A percentile compares a stretch with the other conserved stretches of the same genome.
These are phyloP conservation scores for Zangia roseola DNA, from an alignment of 768 basidiomycete species.

Conservation along the genomic window DNA sequence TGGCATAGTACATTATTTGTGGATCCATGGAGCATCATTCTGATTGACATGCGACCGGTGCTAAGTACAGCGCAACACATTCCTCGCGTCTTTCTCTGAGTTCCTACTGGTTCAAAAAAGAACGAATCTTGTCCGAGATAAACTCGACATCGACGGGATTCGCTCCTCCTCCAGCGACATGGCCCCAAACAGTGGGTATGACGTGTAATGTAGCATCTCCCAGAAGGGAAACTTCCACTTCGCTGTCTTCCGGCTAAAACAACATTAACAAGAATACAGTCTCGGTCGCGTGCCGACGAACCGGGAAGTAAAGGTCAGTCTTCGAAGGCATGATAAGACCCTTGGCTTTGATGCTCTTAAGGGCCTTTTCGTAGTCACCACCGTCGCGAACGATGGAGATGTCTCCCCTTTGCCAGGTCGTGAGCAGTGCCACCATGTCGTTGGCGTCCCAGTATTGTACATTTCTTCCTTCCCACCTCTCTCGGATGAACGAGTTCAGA, in stretches of 20 bases:
- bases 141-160: constrained; percentile 41
- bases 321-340: constrained; percentile 60
- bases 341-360: constrained; percentile 47
- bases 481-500: constrained; percentile 48
- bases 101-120: constrained; percentile 38
- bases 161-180: constrained; percentile 49
- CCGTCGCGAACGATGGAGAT: constrained; percentile 45
- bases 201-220: constrained; percentile 45
- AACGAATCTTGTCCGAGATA: constrained; percentile 39
- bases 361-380: constrained; percentile 42
- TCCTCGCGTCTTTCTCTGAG: background rate
- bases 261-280: background rate
- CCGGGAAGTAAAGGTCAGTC: constrained; percentile 61
- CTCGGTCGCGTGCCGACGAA: constrained; percentile 17
- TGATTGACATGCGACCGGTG: too few relatives aligned
- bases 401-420: constrained; percentile 55
- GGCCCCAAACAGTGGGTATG: constrained; percentile 60
- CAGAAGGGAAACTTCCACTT: constrained; percentile 45
- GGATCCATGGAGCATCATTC: too few relatives aligned
- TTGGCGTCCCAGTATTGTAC: constrained; percentile 53
- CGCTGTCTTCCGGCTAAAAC: constrained; percentile 53
- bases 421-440: constrained; percentile 47
- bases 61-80: background rate
- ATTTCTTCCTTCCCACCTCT: constrained; percentile 49
- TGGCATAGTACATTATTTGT: too few relatives aligned